Base-by-base conservation (phyloP, 2,329 filamentous ascomycete genomes). In the Epichloe sp. region DNA sequence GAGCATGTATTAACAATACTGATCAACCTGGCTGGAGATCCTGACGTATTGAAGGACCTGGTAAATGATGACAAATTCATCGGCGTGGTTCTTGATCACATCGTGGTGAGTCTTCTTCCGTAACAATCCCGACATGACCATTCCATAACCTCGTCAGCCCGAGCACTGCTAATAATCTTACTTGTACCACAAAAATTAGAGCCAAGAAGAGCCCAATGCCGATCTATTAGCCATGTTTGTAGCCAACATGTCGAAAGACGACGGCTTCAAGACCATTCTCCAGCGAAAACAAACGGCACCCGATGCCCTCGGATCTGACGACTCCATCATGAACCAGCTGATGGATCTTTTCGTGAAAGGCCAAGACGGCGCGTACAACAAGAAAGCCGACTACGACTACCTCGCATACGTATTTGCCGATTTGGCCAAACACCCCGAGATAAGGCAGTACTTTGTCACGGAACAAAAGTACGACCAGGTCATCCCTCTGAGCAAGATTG, bases 321-420 rank as follows among this genome's bases (percentile, higher is more conserved):
- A 83, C 37, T 75, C 80, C 53, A 83, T 88, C 4, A 79, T 97
- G 60, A 89, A 96, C 65, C 93, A 97, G 68, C 73, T 98, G 34
- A 81, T 98, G 65, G 93, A 97, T 66, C 84, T 94, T 59, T 98
- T 98, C 64, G 93, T 97, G 63, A 94, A 93, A 71, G 91, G 91
- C 19, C 83, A 87, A 21, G 83, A 86, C 54, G 86, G 85, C 23
- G 74, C 76, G 10, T 89, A 93, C 68, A 97, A 97, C 74, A 84
- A 86, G 62, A 66, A 85, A 26, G 89, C 89, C 54, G 79, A 91
- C 68, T 97, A 82, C 66, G 89, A 98, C 70, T 96, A 97, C 68
- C 78, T 98, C 23, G 82, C 89, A 42, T 98, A 97, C 63, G 75
- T 96, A 51, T 94, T 98, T 64, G 91, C 93, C 41, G 91, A 98